Conservation (phyloP, 139 green algal genomes). For the Edaphochlamys debaryana region DNA sequence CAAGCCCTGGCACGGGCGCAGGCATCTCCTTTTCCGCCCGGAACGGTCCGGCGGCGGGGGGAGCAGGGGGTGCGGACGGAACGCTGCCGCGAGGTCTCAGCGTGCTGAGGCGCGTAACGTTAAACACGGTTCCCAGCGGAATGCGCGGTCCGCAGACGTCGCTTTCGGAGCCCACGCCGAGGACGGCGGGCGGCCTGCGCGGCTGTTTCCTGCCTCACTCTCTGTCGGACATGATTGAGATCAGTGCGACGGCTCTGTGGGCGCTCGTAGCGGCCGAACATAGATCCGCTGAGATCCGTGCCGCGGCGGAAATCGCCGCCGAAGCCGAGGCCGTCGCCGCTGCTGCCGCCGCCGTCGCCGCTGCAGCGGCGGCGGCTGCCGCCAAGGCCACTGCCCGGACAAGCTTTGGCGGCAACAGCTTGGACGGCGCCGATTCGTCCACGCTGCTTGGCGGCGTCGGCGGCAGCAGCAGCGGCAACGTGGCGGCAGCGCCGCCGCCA, state of each 20-base stretch:
- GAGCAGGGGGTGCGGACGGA: too few relatives aligned
- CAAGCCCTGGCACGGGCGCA: too few relatives aligned
- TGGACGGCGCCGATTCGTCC: not conserved
- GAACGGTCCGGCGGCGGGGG: too few relatives aligned
- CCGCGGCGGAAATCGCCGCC: not conserved
- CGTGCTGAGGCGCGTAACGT: too few relatives aligned
- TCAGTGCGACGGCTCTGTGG: slow-evolving; percentile 26
- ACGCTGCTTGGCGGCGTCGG: not conserved
- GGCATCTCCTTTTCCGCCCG: too few relatives aligned
- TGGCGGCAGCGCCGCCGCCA: not conserved
- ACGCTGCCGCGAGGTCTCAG: too few relatives aligned
- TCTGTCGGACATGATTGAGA: slow-evolving; percentile 33
- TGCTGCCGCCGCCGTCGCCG: not conserved
- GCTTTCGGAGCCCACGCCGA: too few relatives aligned
- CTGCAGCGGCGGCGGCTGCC: not conserved
- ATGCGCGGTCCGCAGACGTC: too few relatives aligned
- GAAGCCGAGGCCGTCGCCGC: not conserved
- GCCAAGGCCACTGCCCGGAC: not conserved
- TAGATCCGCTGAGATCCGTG: not conserved
- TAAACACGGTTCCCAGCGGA: too few relatives aligned
- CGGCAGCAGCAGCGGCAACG: too few relatives aligned
- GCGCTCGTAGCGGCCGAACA: slow-evolving; percentile 16
- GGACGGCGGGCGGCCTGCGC: too few relatives aligned
- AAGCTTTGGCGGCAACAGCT: not conserved
- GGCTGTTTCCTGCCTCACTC: slow-evolving; percentile 10